These are phyloP conservation scores for Trametes polyzona DNA, from an alignment of 1,284 basidiomycete species.

Conservation along the genomic window DNA sequence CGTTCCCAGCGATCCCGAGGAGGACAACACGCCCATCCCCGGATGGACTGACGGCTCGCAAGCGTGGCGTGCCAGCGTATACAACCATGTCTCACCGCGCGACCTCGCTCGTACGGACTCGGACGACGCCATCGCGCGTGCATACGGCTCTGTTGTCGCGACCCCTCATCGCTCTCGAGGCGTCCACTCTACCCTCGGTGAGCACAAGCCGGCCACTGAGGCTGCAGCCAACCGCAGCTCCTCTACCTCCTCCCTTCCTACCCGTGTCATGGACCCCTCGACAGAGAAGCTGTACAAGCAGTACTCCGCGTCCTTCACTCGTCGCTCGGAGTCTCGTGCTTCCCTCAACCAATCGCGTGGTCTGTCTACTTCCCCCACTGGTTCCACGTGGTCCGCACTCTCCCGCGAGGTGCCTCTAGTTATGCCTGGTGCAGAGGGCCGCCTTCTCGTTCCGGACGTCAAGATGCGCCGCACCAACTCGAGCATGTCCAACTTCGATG, in stretches of 20 bases:
- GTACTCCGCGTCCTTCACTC: conserved; percentile 54
- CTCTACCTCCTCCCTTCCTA: conserved; percentile 17
- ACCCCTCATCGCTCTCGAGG: conserved; percentile 51
- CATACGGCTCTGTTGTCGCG: conserved; percentile 51
- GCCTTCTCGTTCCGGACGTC: conserved; percentile 67
- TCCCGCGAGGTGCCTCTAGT: conserved; percentile 53
- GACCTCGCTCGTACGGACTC: conserved; percentile 32
- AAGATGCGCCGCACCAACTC: conserved; percentile 47
- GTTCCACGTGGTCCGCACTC: conserved; percentile 33
- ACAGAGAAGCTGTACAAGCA: conserved; percentile 51
- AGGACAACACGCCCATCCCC: conserved; percentile 48
- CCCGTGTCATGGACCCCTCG: conserved; percentile 24
- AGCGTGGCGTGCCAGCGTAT: conserved; percentile 66
- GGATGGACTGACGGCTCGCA: conserved; percentile 73
- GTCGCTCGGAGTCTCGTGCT: conserved; percentile 54
- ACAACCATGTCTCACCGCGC: conserved; percentile 45
- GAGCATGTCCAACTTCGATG: conserved; percentile 29
- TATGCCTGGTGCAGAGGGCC: conserved; percentile 60
- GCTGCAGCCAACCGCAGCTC: conserved; percentile 23
- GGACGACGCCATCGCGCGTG: conserved; percentile 31
- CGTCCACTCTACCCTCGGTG: conserved; percentile 51
- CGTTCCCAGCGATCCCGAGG: conserved; percentile 24
- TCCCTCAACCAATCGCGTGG: conserved; percentile 37
- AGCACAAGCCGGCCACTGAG: conserved; percentile 34
- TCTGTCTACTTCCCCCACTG: conserved; percentile 38